Base-by-base conservation (phyloP, 1,284 basidiomycete species). In the Tilletia caries region DNA sequence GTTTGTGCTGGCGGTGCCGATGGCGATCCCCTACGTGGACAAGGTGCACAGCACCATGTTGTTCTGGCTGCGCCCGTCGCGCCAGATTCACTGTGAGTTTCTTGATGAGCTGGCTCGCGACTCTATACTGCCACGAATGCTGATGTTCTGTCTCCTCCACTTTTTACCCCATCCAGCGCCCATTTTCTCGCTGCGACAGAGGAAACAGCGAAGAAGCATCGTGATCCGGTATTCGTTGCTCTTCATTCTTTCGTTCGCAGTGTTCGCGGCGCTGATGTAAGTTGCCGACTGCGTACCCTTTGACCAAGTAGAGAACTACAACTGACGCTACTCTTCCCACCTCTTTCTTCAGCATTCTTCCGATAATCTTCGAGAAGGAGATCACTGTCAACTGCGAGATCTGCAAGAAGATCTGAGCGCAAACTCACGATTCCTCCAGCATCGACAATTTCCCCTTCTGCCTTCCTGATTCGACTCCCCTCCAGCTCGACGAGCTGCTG, bases 151-250 rank as follows among this genome's bases (percentile, higher is more conserved):
- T 92, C 81, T 92, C 95, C n/a, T n/a, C n/a, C n/a, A n/a, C n/a
- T n/a, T n/a, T n/a, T n/a, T n/a, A n/a, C n/a, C n/a, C n/a, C 85
- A 95, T 96, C 79, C 18, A 62, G 91, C 93, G 2, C 95, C 95
- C 3, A 87, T 98, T 79, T 98, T 93, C 71, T 80, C 78, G 66
- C 73, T 83, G 23, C 76, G 81, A n/a, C 81, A 82, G 67, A 71
- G 81, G 20, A 77, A 77, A 65, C 81, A 83, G 74, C 74, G 81
- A 50, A 73, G 81, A 60, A 77, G 75, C 67, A 83, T 83, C 54
- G 79, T 84, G 69, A 83, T 89, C 70, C 84, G 91, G 71, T 94
- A 94, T 85, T 85, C 91, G 46, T 74, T 94, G 69, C 86, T 97
- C 48, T 98, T 96, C 86, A 79, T 92, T 60, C 73, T 89, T 69